Base-by-base conservation (phyloP, 2,329 filamentous ascomycete genomes). In the Fusarium camptoceras region DNA sequence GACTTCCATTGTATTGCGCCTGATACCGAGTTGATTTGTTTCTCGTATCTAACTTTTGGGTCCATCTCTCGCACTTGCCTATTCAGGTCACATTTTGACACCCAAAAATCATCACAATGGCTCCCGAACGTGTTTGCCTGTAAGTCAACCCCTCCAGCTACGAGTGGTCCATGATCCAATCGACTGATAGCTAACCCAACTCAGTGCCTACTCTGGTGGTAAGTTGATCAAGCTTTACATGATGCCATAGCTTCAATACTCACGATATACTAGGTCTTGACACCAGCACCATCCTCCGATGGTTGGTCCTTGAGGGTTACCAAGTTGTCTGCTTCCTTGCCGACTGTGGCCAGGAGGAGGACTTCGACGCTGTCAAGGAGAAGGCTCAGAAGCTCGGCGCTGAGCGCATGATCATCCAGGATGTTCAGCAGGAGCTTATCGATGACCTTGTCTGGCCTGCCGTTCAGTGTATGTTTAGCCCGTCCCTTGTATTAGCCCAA, bases 361-460 rank as follows among this genome's bases (percentile, higher is more conserved):
- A 93, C 81, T 93, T 88, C 73, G 86, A 87, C 53, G 89, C 86
- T 60, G 92, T 90, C 56, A 87, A 91, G 81, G 84, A 85, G 74
- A 93, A 93, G 85, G 92, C 91, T 54, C 65, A 73, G 8, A 59
- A 59, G 42, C 68, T 78, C 42, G 75, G 77, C 37, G 78, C 77
- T 39, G 73, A 77, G 57, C 54, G 58, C 50, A 85, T 90, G 75
- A 78, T 85, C 68, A 82, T 88, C 70, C 83, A 85, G 59, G 87
- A 94, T 79, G 83, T 94, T 54, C 86, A 88, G 71, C 84, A 85
- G 74, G 90, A 92, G 80, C 92, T 94, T 76, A 86, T 94, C 68
- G 90, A 93, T 73, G 86, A 94, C 80, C 84, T 94, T 39, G 91
- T 90, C 83, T 93, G 90, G 85, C 90, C 88, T 54, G 92, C 91